These are phyloP conservation scores for Blastobotrys raffinosifermentans DNA, from an alignment of 1,139 yeast species.

Conservation along the genomic window DNA sequence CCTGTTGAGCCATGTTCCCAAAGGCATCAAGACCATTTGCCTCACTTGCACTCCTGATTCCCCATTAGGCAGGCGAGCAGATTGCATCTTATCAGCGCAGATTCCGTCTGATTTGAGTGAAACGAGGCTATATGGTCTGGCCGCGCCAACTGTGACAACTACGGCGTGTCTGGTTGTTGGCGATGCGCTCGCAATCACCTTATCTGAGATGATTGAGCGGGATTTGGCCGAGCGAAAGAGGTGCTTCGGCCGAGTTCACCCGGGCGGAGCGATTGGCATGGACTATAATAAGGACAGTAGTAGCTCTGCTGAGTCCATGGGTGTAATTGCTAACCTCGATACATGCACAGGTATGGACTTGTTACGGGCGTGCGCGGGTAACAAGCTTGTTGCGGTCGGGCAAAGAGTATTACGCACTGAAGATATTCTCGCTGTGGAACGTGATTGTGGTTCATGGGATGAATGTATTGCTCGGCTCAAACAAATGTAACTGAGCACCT, in stretches of 20 bases:
- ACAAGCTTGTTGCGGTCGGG: conserved; percentile 10
- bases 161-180: conserved; percentile 71
- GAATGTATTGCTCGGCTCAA: too few relatives aligned
- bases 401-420: neutral
- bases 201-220: conserved; percentile 59
- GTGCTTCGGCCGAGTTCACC: conserved; percentile 67
- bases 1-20: conserved; percentile 54
- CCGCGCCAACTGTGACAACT: conserved; percentile 86
- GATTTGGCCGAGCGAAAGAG: conserved; percentile 50
- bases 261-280: conserved; percentile 83
- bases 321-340: conserved; percentile 5
- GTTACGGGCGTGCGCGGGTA: conserved; percentile 23
- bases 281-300: conserved; percentile 9
- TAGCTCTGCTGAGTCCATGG: conserved; percentile 1
- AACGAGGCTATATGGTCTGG: conserved; percentile 64
- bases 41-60: conserved; percentile 53
- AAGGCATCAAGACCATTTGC: conserved; percentile 47
- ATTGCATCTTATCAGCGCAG: conserved; percentile 57
- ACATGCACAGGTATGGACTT: conserved; percentile 11
- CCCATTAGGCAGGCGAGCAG: conserved; percentile 41
- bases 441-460: too few relatives aligned
- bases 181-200: conserved; percentile 70
- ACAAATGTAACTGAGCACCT: too few relatives aligned
- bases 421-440: conserved; percentile 1
- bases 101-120: conserved; percentile 56